Conservation (phyloP, 2,329 filamentous ascomycete species). For the Penicillium hordei region DNA sequence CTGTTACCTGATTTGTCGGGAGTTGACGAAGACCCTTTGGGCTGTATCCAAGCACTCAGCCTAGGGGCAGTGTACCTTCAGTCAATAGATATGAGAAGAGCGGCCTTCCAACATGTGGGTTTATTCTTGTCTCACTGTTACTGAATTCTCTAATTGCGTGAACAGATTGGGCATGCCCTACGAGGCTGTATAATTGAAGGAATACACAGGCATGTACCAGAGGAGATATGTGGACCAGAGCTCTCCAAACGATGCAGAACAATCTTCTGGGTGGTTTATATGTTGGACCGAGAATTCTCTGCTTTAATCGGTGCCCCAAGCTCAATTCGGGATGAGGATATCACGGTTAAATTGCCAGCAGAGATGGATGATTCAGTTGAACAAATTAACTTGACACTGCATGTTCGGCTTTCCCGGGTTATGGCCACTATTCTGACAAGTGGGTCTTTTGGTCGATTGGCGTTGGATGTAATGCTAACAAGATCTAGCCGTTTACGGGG, state of each 20-base stretch:
- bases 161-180: conserved; percentile 30
- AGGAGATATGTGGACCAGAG: conserved; percentile 24
- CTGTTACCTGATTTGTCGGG: too few relatives aligned
- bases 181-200: conserved; percentile 31
- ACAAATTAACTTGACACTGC: conserved; percentile 25
- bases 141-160: background rate
- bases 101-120: too few relatives aligned
- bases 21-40: too few relatives aligned
- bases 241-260: conserved; percentile 26
- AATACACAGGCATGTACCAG: conserved; percentile 29
- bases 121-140: background rate
- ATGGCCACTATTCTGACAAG: conserved; percentile 29
- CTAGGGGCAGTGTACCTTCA: too few relatives aligned
- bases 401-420: conserved; percentile 27
- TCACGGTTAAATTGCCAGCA: conserved; percentile 26
- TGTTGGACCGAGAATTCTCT: conserved; percentile 31
- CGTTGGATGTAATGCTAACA: background rate
- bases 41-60: too few relatives aligned
- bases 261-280: conserved; percentile 33
- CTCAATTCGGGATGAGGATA: conserved; percentile 32
- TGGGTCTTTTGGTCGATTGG: background rate
- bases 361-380: conserved; percentile 23
- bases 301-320: conserved; percentile 30
- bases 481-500: conserved; percentile 26
- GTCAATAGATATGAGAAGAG: too few relatives aligned